A percentile compares a stretch with the other conserved stretches of the same genome.
These are phyloP conservation scores for Pichia eremophila DNA, from an alignment of 805 yeast genomes.

Conservation along the genomic window DNA sequence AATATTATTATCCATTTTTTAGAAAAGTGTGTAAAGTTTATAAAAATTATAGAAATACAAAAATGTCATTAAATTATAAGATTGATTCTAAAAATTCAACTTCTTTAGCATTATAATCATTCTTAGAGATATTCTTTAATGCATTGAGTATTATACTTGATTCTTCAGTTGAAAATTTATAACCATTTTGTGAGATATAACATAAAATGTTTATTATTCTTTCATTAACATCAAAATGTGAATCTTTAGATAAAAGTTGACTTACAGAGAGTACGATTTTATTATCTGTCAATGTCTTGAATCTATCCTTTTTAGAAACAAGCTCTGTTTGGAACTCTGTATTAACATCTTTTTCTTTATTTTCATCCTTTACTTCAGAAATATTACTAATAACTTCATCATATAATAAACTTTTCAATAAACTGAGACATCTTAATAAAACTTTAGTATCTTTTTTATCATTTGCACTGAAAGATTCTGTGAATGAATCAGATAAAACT, in stretches of 20 bases:
- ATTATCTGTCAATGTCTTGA: slow-evolving; percentile 30
- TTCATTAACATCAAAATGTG: slow-evolving; percentile 43
- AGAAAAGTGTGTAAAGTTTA: background rate
- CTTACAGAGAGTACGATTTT: slow-evolving; percentile 28
- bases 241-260: slow-evolving; percentile 24
- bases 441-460: slow-evolving; percentile 8
- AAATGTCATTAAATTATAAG: too few relatives aligned
- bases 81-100: slow-evolving; percentile 30
- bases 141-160: slow-evolving; percentile 17
- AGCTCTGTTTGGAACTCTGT: slow-evolving; percentile 17
- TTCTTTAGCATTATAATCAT: slow-evolving; percentile 39
- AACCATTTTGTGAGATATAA: slow-evolving; percentile 35
- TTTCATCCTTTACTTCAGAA: background rate
- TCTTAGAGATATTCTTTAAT: slow-evolving; percentile 27
- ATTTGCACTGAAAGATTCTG: slow-evolving; percentile 3
- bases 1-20: background rate
- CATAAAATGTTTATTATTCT: slow-evolving; percentile 43
- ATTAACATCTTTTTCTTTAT: background rate
- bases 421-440: slow-evolving; percentile 9
- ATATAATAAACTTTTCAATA: slow-evolving; percentile 41
- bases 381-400: slow-evolving; percentile 30
- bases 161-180: slow-evolving; percentile 31
- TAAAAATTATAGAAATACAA: too few relatives aligned
- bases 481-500: slow-evolving; percentile 6
- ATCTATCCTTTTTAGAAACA: slow-evolving; percentile 13